Percentiles rank a stretch among this genome's conserved stretches.
phyloP scores from a whole-genome alignment of 1,139 yeast species.

The Lodderomyces theae region DNA sequence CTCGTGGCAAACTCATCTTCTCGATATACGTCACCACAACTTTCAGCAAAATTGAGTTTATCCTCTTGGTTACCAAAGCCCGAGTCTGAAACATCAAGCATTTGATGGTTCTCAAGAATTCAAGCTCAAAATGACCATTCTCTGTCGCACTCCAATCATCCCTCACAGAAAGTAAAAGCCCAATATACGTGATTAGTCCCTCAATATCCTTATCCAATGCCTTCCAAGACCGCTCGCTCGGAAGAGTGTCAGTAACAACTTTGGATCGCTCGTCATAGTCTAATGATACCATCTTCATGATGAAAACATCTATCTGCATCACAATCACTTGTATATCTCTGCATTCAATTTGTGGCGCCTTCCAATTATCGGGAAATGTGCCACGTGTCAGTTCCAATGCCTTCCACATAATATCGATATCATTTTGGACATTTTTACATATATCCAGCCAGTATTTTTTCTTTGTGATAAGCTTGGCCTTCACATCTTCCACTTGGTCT shows the following conservation, averaged over 20 bases:
- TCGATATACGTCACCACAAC: slow-evolving; percentile 24
- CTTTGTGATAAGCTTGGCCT: slow-evolving; percentile 17
- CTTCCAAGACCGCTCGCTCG: slow-evolving; percentile 39
- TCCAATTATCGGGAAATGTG: background rate
- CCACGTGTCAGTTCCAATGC: slow-evolving; percentile 18
- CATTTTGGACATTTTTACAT: slow-evolving; percentile 26
- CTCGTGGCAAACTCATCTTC: slow-evolving; percentile 12
- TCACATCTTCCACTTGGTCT: slow-evolving; percentile 19
- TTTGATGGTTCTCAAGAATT: slow-evolving; percentile 26
- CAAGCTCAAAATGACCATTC: slow-evolving; percentile 21
- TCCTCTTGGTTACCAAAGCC: slow-evolving; percentile 29
- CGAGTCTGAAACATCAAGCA: slow-evolving; percentile 31
- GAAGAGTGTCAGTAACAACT: slow-evolving; percentile 22
- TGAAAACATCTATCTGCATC: slow-evolving; percentile 32
- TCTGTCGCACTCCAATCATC: slow-evolving; percentile 12
- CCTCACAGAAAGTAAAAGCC: background rate
- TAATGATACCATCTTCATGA: slow-evolving; percentile 29
- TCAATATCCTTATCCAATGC: slow-evolving; percentile 26
- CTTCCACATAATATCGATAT: slow-evolving; percentile 23
- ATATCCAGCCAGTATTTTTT: slow-evolving; percentile 31
- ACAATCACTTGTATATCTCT: slow-evolving; percentile 14
- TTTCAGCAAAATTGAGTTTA: slow-evolving; percentile 26
- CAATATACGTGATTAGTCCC: slow-evolving; percentile 22
- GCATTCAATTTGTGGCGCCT: background rate
- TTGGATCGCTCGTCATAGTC: slow-evolving; percentile 38